Base-by-base conservation (phyloP, 2,329 filamentous ascomycete genomes). In the Epichloe amarillans region DNA sequence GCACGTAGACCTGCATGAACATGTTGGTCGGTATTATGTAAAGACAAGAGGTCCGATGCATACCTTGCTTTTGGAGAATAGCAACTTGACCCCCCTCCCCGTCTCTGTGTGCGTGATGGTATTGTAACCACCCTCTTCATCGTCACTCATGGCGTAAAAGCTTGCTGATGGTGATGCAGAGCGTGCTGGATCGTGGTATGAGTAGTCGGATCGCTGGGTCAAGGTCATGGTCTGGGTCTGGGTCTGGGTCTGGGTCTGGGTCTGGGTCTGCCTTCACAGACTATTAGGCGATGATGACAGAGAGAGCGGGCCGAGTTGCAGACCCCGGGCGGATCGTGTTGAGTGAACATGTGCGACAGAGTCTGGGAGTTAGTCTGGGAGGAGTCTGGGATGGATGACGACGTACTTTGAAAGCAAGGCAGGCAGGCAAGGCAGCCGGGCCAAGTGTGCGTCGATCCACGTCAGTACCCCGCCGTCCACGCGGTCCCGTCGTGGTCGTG, bases 51-150 rank as follows among this genome's bases (percentile, higher is more conserved):
- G 19, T n/a, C 33, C 7, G 4, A 19, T 12, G 62, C 72, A 45
- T 61, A 87, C 86, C 77, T 97, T 98, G 83, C 89, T 96, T 72
- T 98, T 98, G 19, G 89, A 91, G 62, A 86, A 96, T 14, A 98
- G 74, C 35, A 98, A 74, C 70, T 97, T 98, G 44, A 98, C 93
- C 91, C 93, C 57, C 57, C 80, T 80, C 0, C 86, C 85, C 2
- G 81, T 82, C 57, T 79, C 80, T 4, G 81, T 79, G 62, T 94
- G 87, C 4, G 88, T 85, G 61, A 98, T 88, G 17, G 89, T 97
- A 65, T 94, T 87, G 71, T 98, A 98, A 43, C 87, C 93, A 58
- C 85, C 86, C 69, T 97, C 93, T 56, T 95, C 90, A 62, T 95
- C 89, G 72, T 98, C 94, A 67, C 88, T 95, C 75, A 97, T 75